phyloP scores from a whole-genome alignment of 73 alveolate genomes.

The Paramecium primaurelia region DNA sequence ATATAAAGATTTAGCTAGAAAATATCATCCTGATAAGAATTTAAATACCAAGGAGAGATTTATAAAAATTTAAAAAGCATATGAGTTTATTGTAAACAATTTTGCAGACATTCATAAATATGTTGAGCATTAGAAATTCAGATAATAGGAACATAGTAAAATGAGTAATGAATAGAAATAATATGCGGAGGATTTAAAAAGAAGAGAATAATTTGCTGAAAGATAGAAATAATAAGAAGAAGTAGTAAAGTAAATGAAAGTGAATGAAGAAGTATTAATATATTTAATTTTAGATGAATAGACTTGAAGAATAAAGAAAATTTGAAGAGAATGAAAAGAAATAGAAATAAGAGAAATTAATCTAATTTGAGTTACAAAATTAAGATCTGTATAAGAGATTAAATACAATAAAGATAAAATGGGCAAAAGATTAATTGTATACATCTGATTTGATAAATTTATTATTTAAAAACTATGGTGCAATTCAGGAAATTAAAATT shows the following conservation, averaged over 20 bases:
- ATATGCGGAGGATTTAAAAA: neutral
- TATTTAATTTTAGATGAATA: neutral
- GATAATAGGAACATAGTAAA: neutral
- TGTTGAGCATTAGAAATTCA: neutral
- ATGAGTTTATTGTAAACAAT: neutral
- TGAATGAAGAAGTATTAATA: neutral
- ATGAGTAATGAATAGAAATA: neutral
- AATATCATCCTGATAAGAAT: neutral
- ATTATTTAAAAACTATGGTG: conserved; percentile 16
- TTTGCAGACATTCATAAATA: neutral
- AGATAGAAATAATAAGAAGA: neutral
- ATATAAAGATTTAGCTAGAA: neutral
- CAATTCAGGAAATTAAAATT: neutral
- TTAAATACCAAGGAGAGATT: neutral
- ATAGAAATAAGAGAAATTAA: neutral
- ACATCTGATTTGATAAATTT: neutral
- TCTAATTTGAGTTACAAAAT: conserved; percentile 36
- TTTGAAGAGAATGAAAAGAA: conserved; percentile 6
- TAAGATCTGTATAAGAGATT: neutral
- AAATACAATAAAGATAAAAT: neutral
- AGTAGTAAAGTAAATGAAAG: neutral
- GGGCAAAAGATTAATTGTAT: neutral
- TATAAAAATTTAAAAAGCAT: neutral
- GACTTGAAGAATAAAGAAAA: neutral
- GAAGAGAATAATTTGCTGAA: conserved; percentile 41